Evolutionary conservation across 2,329 filamentous ascomycete genomes (phyloP), one percentile per base, ranked within the genome.

Genomic region (Aspergillus brunneoviolaceus): DNA sequence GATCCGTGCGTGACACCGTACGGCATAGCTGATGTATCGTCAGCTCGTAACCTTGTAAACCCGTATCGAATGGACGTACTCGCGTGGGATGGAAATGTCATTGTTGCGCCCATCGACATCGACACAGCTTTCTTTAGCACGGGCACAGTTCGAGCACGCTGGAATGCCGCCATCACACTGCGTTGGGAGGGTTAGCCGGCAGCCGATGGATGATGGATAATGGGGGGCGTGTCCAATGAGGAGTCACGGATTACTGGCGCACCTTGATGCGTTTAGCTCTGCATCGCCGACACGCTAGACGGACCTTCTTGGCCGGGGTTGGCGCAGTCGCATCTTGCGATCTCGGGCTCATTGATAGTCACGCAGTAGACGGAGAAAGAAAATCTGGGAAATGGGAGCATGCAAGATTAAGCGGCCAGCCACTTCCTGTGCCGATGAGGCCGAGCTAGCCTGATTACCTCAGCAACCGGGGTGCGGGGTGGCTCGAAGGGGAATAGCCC

Each of bases 81-180:
- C 74, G 52, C 76, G 70, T 5, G 74, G 71, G 7, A 78, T 72
- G 3, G 69, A 65, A 19, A 74, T 33, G 2, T 71, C 66, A 4
- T 71, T 72, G 57, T 77, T 76, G 33, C 72, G 74, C 16, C 69
- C 68, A 59, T 78, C 75, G 1, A 78, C 75, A 53, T 79, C 75
- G 1, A 78, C 64, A 58, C 76, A 78, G 3, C 66, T 57, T 12
- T 72, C 67, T 2, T 68, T 69, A 25, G 74, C 72, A 49, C 75
- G 76, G 11, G 73, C 65, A 33, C 76, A 78, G 52, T 77, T 77
- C 9, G 68, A 69, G 58, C 75, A 77, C 0, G 74, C 74, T 12
- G 76, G 75, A 25, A 74, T 67, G 51, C 73, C 66, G 5, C 76
- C 75, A 63, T 78, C 76, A 48, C 75, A 77, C 74, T 77, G 27